phyloP scores from a whole-genome alignment of 192 early-diverging fungal genomes.

The Coemansia sp. region DNA sequence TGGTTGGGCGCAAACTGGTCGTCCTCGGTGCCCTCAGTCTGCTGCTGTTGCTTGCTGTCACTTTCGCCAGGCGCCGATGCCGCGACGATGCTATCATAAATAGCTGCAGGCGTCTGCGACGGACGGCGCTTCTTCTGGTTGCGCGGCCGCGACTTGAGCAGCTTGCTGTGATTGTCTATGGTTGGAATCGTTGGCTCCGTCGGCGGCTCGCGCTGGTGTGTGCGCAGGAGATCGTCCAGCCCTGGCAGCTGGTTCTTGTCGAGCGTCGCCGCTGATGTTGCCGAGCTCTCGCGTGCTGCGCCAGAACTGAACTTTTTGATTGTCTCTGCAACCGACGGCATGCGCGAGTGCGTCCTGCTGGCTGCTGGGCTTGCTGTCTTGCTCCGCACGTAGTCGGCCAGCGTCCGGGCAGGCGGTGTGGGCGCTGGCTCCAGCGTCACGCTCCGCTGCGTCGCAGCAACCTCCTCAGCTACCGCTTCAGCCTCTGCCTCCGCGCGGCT shows the following conservation, averaged over 20 bases:
- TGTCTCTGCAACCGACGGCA: slow-evolving; percentile 48
- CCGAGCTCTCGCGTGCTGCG: slow-evolving; percentile 4
- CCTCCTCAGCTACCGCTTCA: slow-evolving; percentile 4
- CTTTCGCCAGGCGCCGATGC: background rate
- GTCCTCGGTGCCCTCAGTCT: background rate
- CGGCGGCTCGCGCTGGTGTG: slow-evolving; percentile 49
- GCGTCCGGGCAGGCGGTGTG: slow-evolving; percentile 10
- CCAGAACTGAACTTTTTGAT: slow-evolving; percentile 47
- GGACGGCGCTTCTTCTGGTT: slow-evolving; percentile 40
- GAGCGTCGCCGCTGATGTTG: slow-evolving; percentile 1
- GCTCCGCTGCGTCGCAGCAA: background rate
- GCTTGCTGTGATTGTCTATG: slow-evolving; percentile 45
- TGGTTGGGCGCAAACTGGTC: slow-evolving; percentile 30
- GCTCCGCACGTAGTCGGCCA: slow-evolving; percentile 55
- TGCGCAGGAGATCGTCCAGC: slow-evolving; percentile 45
- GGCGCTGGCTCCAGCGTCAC: slow-evolving; percentile 4
- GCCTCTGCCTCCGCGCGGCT: background rate
- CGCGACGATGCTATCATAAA: background rate
- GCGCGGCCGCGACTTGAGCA: slow-evolving; percentile 52
- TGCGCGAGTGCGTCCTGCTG: slow-evolving; percentile 8
- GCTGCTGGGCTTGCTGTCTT: slow-evolving; percentile 13
- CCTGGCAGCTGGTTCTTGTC: slow-evolving; percentile 33
- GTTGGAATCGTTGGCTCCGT: slow-evolving; percentile 41
- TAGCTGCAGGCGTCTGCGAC: slow-evolving; percentile 12
- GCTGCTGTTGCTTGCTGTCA: background rate